Evolutionary conservation across 805 yeast species (phyloP).

Genomic region (Clavispora carvajalis): DNA sequence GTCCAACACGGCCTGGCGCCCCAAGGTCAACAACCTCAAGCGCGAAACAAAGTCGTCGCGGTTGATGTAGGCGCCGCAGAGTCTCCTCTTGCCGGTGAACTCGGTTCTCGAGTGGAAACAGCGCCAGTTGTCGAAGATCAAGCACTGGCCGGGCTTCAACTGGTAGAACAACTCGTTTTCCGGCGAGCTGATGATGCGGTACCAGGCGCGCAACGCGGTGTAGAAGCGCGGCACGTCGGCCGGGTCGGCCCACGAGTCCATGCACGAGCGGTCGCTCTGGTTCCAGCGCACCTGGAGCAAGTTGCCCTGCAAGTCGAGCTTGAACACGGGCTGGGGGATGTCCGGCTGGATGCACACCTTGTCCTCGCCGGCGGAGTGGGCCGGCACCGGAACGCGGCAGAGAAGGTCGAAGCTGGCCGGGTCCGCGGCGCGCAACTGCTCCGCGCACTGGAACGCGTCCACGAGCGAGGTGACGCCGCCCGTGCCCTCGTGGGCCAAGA

Average conservation of each 20-base stretch:
- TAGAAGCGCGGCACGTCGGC: conserved; percentile 50
- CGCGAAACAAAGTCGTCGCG: conserved; percentile 56
- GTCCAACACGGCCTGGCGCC: conserved; percentile 43
- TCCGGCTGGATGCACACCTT: conserved; percentile 56
- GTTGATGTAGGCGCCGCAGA: conserved; percentile 70
- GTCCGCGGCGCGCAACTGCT: conserved; percentile 36
- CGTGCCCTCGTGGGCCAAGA: conserved; percentile 55
- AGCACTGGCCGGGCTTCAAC: conserved; percentile 58
- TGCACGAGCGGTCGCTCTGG: conserved; percentile 61
- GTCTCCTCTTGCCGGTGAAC: conserved; percentile 60
- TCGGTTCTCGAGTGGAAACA: conserved; percentile 64
- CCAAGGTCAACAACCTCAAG: conserved; percentile 41
- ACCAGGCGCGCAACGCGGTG: conserved; percentile 55
- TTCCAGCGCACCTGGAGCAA: conserved; percentile 67
- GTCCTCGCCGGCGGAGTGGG: conserved; percentile 72
- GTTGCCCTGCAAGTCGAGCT: conserved; percentile 45
- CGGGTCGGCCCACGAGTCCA: conserved; percentile 46
- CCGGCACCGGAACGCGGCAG: conserved; percentile 49
- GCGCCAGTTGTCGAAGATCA: conserved; percentile 72
- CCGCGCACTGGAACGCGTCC: conserved; percentile 61
- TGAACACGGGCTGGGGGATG: conserved; percentile 52
- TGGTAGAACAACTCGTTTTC: conserved; percentile 50
- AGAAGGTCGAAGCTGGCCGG: conserved; percentile 51
- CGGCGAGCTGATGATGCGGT: conserved; percentile 42
- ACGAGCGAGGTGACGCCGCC: conserved; percentile 68